phyloP scores from a whole-genome alignment of 768 basidiomycete genomes.

The Boletus coccyginus region DNA sequence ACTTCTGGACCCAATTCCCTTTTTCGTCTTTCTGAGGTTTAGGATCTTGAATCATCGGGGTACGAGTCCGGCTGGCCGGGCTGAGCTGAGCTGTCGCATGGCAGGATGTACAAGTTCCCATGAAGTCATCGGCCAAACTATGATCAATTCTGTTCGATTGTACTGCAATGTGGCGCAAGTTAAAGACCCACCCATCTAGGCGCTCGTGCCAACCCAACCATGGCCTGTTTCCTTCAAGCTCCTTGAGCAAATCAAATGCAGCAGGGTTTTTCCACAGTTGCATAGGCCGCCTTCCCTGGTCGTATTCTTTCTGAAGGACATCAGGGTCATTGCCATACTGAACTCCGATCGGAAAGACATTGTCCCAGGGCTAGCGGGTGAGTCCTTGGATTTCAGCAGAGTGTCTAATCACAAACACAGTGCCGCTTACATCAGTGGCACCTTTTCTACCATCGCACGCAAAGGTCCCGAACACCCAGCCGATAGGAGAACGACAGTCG shows the following conservation, averaged over 20 bases:
- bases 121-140: slow-evolving; percentile 3
- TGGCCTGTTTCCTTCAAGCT: background rate
- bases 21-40: background rate
- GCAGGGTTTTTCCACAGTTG: background rate
- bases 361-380: background rate
- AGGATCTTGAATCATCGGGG: background rate
- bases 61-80: background rate
- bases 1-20: background rate
- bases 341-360: background rate
- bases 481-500: background rate
- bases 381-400: background rate
- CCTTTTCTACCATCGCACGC: background rate
- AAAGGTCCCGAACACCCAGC: slow-evolving; percentile 4
- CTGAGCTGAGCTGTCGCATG: slow-evolving; percentile 1
- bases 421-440: background rate
- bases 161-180: background rate
- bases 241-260: background rate
- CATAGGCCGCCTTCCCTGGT: background rate
- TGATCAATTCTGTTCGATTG: background rate
- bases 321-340: background rate
- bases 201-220: slow-evolving; percentile 6
- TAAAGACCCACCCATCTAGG: background rate
- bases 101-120: slow-evolving; percentile 1
- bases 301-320: background rate
- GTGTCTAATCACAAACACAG: background rate